These are phyloP conservation scores for Sordaria brevicollis DNA, from an alignment of 495 filamentous ascomycete species.

Conservation along the genomic window DNA sequence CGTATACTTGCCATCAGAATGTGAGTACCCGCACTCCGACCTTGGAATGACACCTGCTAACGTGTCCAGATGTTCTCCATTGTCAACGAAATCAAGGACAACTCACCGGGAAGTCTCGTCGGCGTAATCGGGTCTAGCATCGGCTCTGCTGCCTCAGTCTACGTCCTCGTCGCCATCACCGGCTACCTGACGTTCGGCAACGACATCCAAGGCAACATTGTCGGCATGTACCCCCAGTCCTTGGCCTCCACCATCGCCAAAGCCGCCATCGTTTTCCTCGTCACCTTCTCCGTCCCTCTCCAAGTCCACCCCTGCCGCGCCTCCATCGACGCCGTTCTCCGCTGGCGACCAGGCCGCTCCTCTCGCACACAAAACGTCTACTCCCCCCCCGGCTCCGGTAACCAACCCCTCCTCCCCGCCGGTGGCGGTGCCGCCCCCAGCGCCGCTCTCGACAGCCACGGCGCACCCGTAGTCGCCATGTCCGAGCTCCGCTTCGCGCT, in stretches of 20 bases:
- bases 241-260: constrained; percentile 82
- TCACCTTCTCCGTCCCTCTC: constrained; percentile 93
- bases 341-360: constrained; percentile 82
- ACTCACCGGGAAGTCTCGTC: constrained; percentile 67
- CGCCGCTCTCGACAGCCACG: constrained; percentile 24
- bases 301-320: constrained; percentile 94
- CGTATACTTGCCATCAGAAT: constrained; percentile 98
- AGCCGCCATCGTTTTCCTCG: constrained; percentile 89
- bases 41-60: constrained; percentile 1
- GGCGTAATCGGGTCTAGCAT: constrained; percentile 73
- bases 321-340: constrained; percentile 81
- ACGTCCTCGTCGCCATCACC: constrained; percentile 85
- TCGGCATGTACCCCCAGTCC: constrained; percentile 79
- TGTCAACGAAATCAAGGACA: constrained; percentile 84
- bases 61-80: constrained; percentile 87
- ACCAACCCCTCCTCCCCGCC: constrained; percentile 33
- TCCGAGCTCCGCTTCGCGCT: constrained; percentile 80
- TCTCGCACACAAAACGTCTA: constrained; percentile 53
- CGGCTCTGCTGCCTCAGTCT: constrained; percentile 67
- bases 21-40: constrained; percentile 34
- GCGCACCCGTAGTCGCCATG: constrained; percentile 44
- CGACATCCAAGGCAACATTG: constrained; percentile 80
- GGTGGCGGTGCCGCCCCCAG: constrained; percentile 2
- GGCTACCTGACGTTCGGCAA: constrained; percentile 93
- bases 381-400: constrained; percentile 24